Conservation (phyloP, 805 yeast genomes). For the Cyberlindnera amylophila region DNA sequence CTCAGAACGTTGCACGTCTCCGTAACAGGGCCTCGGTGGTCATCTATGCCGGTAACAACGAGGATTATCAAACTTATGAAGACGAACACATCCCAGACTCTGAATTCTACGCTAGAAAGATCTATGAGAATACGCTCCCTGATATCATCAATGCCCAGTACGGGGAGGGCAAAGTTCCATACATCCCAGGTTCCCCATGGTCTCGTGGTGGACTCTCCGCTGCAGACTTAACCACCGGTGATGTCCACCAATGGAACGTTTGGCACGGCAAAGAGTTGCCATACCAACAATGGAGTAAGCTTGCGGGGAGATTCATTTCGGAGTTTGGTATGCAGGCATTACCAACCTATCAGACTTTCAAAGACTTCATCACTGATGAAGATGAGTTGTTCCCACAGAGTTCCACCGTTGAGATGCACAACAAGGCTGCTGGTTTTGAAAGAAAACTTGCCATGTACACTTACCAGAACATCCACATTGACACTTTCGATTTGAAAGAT, state of each 20-base stretch:
- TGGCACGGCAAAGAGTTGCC: conserved; percentile 51
- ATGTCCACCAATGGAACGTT: conserved; percentile 53
- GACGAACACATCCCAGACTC: conserved; percentile 13
- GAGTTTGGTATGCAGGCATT: conserved; percentile 54
- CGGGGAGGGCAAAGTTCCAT: conserved; percentile 36
- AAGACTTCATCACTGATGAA: conserved; percentile 34
- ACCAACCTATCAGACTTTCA: conserved; percentile 36
- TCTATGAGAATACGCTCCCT: conserved; percentile 16
- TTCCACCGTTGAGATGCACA: conserved; percentile 41
- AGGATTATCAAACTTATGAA: conserved; percentile 17
- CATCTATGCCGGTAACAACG: conserved; percentile 22
- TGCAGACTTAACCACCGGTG: conserved; percentile 41
- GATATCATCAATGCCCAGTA: conserved; percentile 49
- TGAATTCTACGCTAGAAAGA: conserved; percentile 17
- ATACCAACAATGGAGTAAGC: conserved; percentile 45
- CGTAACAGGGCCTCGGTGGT: conserved; percentile 39
- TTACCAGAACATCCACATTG: conserved; percentile 39
- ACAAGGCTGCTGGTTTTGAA: conserved; percentile 47
- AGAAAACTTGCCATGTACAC: conserved; percentile 44
- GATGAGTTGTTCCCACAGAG: conserved; percentile 43
- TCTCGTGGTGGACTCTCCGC: conserved; percentile 38
- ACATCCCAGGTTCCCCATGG: conserved; percentile 46
- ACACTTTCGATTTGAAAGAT: conserved; percentile 32
- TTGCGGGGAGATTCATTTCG: conserved; percentile 47
- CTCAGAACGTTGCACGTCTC: conserved; percentile 37